Percentiles rank a stretch among this genome's conserved stretches.
phyloP scores from a whole-genome alignment of 202 grass and related monocot species.

The Carex sylvatica region DNA sequence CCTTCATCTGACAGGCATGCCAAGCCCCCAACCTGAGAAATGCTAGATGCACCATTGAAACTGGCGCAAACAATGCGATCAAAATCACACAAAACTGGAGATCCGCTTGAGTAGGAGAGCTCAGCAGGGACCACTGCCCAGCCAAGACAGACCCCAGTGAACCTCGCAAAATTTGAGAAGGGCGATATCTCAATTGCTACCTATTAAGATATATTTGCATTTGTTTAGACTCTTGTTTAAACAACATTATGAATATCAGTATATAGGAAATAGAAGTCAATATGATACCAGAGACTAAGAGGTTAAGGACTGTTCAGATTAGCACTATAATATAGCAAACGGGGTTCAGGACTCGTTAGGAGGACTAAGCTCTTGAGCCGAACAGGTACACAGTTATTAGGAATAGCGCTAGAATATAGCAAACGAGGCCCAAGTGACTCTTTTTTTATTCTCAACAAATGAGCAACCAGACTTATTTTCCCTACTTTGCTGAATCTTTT shows the following conservation, averaged over 20 bases:
- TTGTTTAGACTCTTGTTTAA: slow-evolving; percentile 16
- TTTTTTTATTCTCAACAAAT: too few species aligned
- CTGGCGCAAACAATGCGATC: slow-evolving; percentile 78
- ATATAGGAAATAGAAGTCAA: not conserved
- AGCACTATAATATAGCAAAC: too few species aligned
- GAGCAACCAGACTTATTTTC: too few species aligned
- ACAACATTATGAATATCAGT: not conserved
- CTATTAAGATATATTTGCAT: slow-evolving; percentile 23
- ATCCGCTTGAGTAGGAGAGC: slow-evolving; percentile 60
- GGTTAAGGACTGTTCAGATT: too few species aligned
- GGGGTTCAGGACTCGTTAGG: too few species aligned
- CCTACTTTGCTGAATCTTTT: too few species aligned
- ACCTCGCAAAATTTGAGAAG: slow-evolving; percentile 90
- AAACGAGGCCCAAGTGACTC: too few species aligned
- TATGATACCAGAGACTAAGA: too few species aligned
- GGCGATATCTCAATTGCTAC: slow-evolving; percentile 94
- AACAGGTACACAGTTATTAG: too few species aligned
- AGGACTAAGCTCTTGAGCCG: too few species aligned
- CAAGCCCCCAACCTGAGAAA: slow-evolving; percentile 69
- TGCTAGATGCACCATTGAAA: slow-evolving; percentile 93
- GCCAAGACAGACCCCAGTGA: slow-evolving; percentile 78
- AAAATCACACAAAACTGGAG: slow-evolving; percentile 56
- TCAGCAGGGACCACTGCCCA: slow-evolving; percentile 83
- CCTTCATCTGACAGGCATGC: slow-evolving; percentile 67
- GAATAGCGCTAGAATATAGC: too few species aligned